A percentile compares a stretch with the other conserved stretches of the same genome.
These are phyloP conservation scores for Penicillium cinerascens DNA, from an alignment of 495 filamentous ascomycete genomes.

Conservation along the genomic window DNA sequence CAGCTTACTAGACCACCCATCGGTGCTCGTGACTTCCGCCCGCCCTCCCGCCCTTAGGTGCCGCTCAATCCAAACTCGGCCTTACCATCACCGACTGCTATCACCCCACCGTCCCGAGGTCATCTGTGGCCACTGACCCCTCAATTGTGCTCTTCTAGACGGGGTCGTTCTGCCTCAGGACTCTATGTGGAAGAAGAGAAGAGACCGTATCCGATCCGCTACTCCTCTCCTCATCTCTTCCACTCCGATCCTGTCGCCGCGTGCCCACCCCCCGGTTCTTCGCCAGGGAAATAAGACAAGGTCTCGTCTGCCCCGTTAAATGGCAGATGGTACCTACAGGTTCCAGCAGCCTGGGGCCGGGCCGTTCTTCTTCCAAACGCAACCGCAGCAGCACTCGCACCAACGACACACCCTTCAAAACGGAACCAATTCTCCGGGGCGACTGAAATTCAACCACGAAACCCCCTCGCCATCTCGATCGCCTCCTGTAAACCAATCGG, in stretches of 20 bases:
- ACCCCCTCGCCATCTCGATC: conserved; percentile 70
- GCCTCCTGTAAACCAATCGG: conserved; percentile 59
- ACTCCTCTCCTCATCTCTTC: conserved; percentile 36
- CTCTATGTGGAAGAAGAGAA: conserved; percentile 53
- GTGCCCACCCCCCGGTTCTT: conserved; percentile 22
- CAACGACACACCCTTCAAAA: conserved; percentile 53
- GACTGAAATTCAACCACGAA: conserved; percentile 53
- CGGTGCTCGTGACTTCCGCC: conserved; percentile 31
- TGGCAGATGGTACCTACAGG: conserved; percentile 82
- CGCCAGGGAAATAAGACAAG: conserved; percentile 32
- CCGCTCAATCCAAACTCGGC: conserved; percentile 21
- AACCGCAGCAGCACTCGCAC: conserved; percentile 49
- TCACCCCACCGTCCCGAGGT: conserved; percentile 7
- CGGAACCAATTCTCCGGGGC: conserved; percentile 51
- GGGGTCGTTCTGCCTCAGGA: conserved; percentile 38
- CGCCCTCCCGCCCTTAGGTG: conserved; percentile 31
- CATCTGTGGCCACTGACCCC: conserved; percentile 7
- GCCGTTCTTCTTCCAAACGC: conserved; percentile 58
- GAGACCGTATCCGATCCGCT: conserved; percentile 45
- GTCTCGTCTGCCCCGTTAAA: conserved; percentile 57
- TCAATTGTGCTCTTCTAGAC: conserved; percentile 9
- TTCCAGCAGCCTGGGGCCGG: conserved; percentile 69
- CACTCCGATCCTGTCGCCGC: conserved; percentile 18
- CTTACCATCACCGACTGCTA: not conserved
- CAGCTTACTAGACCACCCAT: conserved; percentile 17